Evolutionary conservation across 2,329 filamentous ascomycete genomes (phyloP).

Genomic region (Clonostachys rhizophaga): DNA sequence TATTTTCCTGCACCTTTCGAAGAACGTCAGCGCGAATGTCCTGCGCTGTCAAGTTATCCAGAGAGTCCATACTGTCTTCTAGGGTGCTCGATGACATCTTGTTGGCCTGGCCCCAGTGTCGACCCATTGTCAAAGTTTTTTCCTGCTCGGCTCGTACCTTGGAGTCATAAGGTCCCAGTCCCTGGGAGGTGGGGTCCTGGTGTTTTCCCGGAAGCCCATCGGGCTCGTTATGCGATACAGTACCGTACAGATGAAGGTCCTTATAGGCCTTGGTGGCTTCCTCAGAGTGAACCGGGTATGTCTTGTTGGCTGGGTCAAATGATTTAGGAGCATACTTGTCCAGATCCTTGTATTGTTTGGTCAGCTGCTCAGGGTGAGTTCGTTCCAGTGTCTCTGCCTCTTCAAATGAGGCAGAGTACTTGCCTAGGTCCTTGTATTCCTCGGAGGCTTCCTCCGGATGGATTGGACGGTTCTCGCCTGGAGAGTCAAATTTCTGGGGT

Average conservation of each 20-base stretch:
- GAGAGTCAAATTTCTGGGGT: conserved; percentile 17
- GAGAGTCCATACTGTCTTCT: conserved; percentile 6
- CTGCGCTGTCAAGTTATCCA: conserved; percentile 18
- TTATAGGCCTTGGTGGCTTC: conserved; percentile 11
- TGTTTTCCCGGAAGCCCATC: conserved; percentile 18
- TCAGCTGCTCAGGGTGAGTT: conserved; percentile 20
- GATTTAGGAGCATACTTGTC: conserved; percentile 8
- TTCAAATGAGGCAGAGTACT: conserved; percentile 19
- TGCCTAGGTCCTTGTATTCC: conserved; percentile 27
- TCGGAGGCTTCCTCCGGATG: conserved; percentile 19
- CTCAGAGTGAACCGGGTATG: conserved; percentile 29
- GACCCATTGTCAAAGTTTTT: conserved; percentile 17
- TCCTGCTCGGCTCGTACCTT: no score
- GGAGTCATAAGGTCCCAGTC: no score
- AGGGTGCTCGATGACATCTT: conserved; percentile 4
- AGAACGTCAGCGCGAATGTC: conserved; percentile 22
- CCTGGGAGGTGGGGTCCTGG: conserved; percentile 14
- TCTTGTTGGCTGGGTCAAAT: conserved; percentile 23
- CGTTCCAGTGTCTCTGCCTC: conserved; percentile 16
- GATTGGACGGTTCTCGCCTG: conserved; percentile 14
- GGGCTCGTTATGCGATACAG: conserved; percentile 26
- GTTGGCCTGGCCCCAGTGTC: conserved; percentile 31
- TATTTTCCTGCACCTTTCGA: conserved; percentile 13
- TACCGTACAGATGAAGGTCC: conserved; percentile 16
- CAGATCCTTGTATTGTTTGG: conserved; percentile 12